phyloP scores from a whole-genome alignment of 208 protist species.

The Acanthamoeba rhysodes region DNA sequence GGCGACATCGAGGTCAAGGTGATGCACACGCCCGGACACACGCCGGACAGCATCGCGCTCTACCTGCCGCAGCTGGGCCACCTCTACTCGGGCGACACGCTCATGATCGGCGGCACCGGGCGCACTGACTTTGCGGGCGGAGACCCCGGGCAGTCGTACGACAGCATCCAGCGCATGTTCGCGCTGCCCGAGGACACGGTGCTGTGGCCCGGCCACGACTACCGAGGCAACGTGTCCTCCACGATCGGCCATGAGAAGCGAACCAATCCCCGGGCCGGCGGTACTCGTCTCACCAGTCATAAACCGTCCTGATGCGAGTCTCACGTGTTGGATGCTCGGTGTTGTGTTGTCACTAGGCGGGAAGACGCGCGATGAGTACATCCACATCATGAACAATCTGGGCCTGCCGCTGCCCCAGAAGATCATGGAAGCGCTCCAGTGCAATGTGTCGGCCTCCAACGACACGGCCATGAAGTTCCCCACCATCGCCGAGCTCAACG shows the following conservation, averaged over 20 bases:
- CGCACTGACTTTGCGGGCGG: conserved; percentile 21
- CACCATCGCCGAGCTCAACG: conserved; percentile 43
- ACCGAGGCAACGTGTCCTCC: conserved; percentile 14
- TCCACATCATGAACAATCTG: conserved; percentile 36
- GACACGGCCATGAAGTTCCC: conserved; percentile 48
- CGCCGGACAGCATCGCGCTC: background rate
- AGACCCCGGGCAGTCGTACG: conserved; percentile 6
- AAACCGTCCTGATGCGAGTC: no score
- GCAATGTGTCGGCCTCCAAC: background rate
- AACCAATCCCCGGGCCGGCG: background rate
- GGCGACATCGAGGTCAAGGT: conserved; percentile 2
- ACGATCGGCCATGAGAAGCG: conserved; percentile 35
- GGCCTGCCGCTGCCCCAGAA: conserved; percentile 20
- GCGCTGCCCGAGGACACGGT: conserved; percentile 4
- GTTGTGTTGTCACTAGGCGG: background rate
- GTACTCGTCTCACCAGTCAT: background rate
- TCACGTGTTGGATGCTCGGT: background rate
- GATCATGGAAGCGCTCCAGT: conserved; percentile 44
- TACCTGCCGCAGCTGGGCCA: background rate
- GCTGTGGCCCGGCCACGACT: conserved; percentile 16
- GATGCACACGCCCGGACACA: conserved; percentile 24
- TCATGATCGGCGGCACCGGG: conserved; percentile 13
- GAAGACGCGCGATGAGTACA: conserved; percentile 32
- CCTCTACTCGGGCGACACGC: conserved; percentile 19
- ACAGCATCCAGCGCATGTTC: conserved; percentile 49